Base-by-base conservation (phyloP, 768 basidiomycete genomes). In the Rubroboletus satanas region DNA sequence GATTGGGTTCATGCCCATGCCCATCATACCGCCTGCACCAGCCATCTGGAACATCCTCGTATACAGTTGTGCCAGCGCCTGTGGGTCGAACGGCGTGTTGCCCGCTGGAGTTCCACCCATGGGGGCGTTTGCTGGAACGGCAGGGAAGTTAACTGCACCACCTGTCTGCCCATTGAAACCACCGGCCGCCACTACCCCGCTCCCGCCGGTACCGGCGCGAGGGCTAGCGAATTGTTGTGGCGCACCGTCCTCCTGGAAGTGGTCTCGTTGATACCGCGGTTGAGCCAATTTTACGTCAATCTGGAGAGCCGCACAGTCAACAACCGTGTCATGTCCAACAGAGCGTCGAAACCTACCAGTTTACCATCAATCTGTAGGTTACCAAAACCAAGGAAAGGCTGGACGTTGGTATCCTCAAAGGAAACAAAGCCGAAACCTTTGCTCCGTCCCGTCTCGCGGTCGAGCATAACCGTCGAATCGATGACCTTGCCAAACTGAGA, bases 351-450 rank as follows among this genome's bases (percentile, higher is more conserved):
- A 75, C 90, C 59, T 60, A 98, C 97, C 70, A 93, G 73, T 77
- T 98, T 97, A 15, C 95, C 96, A 63, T 98, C 95, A 54, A 98
- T 90, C 64, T 93, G 88, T 23, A 98, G 77, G 63, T 92, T 90
- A 7, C 91, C 90, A 49, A 90, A 87, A 1, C 87, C 89, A 45
- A 99, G 83, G 68, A 94, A 89, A 36, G 87, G 87, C 57, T 93
- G 88, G 21, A 95, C 91, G 61, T 88, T 84, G n/a, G 87, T 88
- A 57, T 92, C 88, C 67, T 94, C 89, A 66, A 98, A 96, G 0
- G 93, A 96, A 11, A 98, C 92, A 67, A 99, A 99, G 0, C 95
- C 97, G 61, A 99, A 99, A 12, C 97, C 97, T 71, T 98, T 97
- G 74, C 91, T 94, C 46, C 93, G 75, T 26, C 90, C 89, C 4